Evolutionary conservation across 108 stramenopile species (phyloP), one percentile per base, ranked within the genome.

Genomic region (Skeletonema marinoi): DNA sequence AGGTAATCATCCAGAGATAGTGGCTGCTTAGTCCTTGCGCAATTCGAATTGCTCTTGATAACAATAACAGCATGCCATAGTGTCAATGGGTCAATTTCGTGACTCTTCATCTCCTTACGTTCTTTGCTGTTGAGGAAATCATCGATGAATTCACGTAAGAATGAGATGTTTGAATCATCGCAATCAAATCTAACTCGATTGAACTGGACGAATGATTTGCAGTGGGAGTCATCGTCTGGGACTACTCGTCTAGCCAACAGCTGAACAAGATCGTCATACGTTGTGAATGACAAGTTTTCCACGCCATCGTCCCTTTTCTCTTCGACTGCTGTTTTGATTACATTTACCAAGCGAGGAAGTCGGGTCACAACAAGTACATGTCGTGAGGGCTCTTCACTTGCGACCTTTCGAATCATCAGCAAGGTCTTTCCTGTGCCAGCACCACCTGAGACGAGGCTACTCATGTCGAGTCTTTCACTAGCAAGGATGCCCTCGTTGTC

Each of bases 391-490:
- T 68, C 67, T 11, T 68, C 67, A 4, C 67, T 68, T 51, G 51
- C 13, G 19, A 54, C 50, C 7, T 68, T 68, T 2, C 41, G 46
- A 17, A 68, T 68, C 51, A 68, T 54, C 3, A 68, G 41, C 9
- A 68, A 17, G 54, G 67, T 68, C 54, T 68, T 68, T 8, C 67
- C 67, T 14, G 67, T 68, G 9, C 67, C 67, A 6, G 67, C 67
- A 21, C 67, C 67, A 13, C 67, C 67, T 8, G 21, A 17, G n/a
- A 68, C 14, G n/a, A 44, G 67, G 12, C 51, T 68, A 16, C 51
- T 58, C 67, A 58, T 68, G 5, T 68, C 67, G 14, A 58, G 67
- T 58, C 67, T 51, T 58, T 68, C 67, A 44, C 54, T 58, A 31
- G 54, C 17, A 58, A 68, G 67, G 6, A 68, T 68, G 5, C 14